phyloP scores from a whole-genome alignment of 176 grass and related monocot genomes.

The Oryza longistaminata region DNA sequence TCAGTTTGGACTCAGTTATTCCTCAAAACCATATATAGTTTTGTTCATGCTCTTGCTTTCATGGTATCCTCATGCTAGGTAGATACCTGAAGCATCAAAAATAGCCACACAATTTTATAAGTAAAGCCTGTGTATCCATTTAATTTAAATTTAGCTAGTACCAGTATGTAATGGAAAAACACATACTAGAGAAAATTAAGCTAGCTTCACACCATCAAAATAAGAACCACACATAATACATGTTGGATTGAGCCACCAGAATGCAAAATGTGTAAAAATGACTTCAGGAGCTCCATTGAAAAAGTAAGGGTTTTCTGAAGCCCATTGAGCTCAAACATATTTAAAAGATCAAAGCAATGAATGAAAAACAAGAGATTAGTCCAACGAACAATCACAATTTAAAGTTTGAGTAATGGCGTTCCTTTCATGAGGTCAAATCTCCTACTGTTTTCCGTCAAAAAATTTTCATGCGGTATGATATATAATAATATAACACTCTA shows the following conservation, averaged over 20 bases:
- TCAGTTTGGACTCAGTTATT: constrained; percentile 66
- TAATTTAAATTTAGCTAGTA: neutral
- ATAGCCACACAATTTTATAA: constrained; percentile 14
- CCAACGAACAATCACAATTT: neutral
- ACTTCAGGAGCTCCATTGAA: constrained; percentile 94
- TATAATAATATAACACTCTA: neutral
- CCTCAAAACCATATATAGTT: constrained; percentile 74
- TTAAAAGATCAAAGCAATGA: constrained; percentile 85
- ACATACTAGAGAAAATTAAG: neutral
- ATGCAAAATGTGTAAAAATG: constrained; percentile 91
- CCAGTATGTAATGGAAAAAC: too few relatives aligned
- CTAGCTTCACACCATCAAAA: neutral
- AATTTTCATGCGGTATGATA: neutral
- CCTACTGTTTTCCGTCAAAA: too few relatives aligned
- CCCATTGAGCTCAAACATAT: constrained; percentile 93
- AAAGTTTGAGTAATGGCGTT: neutral
- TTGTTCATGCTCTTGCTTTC: constrained; percentile 99
- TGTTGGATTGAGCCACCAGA: constrained; percentile 83
- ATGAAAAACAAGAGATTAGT: constrained; percentile 22
- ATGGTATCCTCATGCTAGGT: constrained; percentile 84
- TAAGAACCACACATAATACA: constrained; percentile 37
- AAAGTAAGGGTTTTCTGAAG: constrained; percentile 87
- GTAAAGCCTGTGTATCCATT: constrained; percentile 5
- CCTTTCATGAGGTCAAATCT: neutral
- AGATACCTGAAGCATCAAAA: constrained; percentile 65